Base-by-base conservation (phyloP, 768 basidiomycete species). In the Boletus pseudopeckii region DNA sequence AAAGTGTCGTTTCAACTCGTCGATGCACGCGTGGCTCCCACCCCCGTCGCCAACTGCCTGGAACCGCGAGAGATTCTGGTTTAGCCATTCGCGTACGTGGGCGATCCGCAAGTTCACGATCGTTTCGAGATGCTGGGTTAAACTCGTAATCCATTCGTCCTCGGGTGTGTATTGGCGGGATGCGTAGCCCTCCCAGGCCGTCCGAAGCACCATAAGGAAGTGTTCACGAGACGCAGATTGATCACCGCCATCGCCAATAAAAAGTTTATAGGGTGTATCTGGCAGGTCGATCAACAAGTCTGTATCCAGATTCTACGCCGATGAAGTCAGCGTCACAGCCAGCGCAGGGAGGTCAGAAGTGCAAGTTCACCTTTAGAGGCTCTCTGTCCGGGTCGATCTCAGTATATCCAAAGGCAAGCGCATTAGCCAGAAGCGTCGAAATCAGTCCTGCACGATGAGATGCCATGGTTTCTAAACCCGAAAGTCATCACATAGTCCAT, bases 71-170 rank as follows among this genome's bases (percentile, higher is more conserved):
- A 78, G 59, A 51, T 85, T 85, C 7, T 72, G 64, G 4, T 68
- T 64, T 15, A 86, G 65, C 85, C 84, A 85, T 52, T 71, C 68
- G 2, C 65, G 64, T 24, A 85, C 81, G 52, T 79, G 77, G 4
- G 69, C 61, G n/a, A 81, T 65, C 13, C 84, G 75, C 50, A 68
- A 39, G 22, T 79, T 68, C 13, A 72, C 76, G 5, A 81, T 57
- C 2, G 49, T 53, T 7, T 71, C 66, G 3, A 85, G 68, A 53
- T 79, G 70, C 2, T 49, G 30, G 0, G 70, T 67, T 4, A 85
- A 67, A 3, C 64, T 64, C 1, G 60, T 51, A 4, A 72, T 58
- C 81, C 81, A 83, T 51, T 62, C 59, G 11, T 72, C 57, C 45
- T 68, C 67, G 2, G 56, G 1, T 2, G 24, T 42, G n/a, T 56